phyloP scores from a whole-genome alignment of 176 grass and related monocot species.

The Ananas comosus region DNA sequence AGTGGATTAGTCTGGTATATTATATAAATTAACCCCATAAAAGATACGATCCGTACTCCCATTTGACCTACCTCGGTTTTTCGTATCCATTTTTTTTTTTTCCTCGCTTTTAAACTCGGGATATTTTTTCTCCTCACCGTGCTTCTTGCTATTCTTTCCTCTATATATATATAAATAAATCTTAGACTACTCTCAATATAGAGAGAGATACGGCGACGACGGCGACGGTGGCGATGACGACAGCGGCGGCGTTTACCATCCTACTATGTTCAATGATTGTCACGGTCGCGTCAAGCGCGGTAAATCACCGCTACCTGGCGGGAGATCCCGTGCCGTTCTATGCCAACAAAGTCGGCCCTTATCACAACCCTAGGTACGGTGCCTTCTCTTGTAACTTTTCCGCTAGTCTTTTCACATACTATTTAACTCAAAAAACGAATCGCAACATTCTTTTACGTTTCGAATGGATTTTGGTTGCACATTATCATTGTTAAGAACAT shows the following conservation, averaged over 20 bases:
- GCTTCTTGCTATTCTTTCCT: no score
- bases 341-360: not conserved
- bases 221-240: not conserved
- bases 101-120: no score
- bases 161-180: no score
- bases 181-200: no score
- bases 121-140: no score
- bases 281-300: not conserved
- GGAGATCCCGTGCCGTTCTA: not conserved
- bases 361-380: not conserved
- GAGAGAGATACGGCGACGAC: not conserved
- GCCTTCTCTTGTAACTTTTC: not conserved
- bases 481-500: no score
- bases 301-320: not conserved
- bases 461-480: not conserved
- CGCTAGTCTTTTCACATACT: not conserved
- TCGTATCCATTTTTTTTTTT: no score
- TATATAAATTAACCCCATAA: no score
- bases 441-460: not conserved
- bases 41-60: no score
- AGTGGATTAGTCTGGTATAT: no score
- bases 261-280: not conserved
- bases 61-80: no score
- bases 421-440: no score
- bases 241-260: not conserved